Base-by-base conservation (phyloP, 331 rosid genomes). In the Pyrus hybrid region DNA sequence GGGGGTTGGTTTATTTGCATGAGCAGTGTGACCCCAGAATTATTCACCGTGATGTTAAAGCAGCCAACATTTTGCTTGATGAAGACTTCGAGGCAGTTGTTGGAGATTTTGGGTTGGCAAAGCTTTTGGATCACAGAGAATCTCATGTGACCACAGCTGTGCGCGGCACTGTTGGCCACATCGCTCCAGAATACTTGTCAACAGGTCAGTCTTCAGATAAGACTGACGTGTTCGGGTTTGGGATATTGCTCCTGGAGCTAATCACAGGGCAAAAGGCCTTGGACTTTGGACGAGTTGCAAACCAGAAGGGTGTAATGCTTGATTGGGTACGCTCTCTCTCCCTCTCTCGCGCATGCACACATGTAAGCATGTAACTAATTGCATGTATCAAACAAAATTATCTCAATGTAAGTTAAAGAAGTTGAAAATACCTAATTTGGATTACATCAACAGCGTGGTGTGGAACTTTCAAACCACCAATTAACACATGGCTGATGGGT, bases 21-120 rank as follows among this genome's bases (percentile, higher is more conserved):
- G 97, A 94, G 85, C 97, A 92, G 80, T 94, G 99, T 62, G 99
- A 94, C 80, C 99, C 99, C 23, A 94, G 89, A 80, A 94, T 94
- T 26, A 94, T 94, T 53, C 99, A 94, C 85, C 97, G 99, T 2
- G 97, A 94, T 80, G 99, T 94, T 67, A 94, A 94, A 81, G 99
- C 99, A 1, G 99, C 99, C 77, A 94, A 94, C 77, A 92, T 94
- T 65, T 86, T 94, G 88, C 89, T 94, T 37, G 99, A 94, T 76
- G 97, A 89, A 89, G 97, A 90, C 74, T 92, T 87, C 33, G 99
- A 94, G 76, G 97, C 97, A 8, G 97, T 94, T 45, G 99, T 94
- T 43, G 99, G 99, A 76, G 99, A 94, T 86, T 94, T 94, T 35
- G 99, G 99, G 77, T 80, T 94, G 86, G 99, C 99, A 68, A 94